Conservation (phyloP, 2,329 filamentous ascomycete genomes). For the Exophiala alcalophila region DNA sequence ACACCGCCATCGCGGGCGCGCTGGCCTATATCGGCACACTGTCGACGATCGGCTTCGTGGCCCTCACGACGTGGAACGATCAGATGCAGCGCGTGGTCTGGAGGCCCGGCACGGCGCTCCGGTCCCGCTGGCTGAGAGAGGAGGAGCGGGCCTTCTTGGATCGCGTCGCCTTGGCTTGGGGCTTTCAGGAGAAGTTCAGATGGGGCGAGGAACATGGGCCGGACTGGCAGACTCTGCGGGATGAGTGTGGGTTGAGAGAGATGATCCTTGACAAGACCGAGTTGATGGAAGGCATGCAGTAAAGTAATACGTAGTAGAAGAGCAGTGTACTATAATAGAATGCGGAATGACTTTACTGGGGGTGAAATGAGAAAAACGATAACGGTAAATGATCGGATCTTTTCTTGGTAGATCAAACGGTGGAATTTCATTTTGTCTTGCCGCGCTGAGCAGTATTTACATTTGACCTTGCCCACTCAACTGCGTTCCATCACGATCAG, state of each 20-base stretch:
- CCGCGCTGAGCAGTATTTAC: no score
- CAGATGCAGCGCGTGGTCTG: conserved; percentile 94
- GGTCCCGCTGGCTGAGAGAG: conserved; percentile 80
- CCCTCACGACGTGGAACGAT: conserved; percentile 83
- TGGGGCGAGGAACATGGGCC: conserved; percentile 86
- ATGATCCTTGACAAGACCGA: conserved; percentile 90
- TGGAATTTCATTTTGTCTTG: not conserved
- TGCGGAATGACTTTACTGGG: no score
- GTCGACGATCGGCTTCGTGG: conserved; percentile 76
- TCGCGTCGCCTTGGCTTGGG: conserved; percentile 82
- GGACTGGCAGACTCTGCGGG: conserved; percentile 82
- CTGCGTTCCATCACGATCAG: no score
- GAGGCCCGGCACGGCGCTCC: conserved; percentile 75
- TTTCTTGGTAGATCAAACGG: not conserved
- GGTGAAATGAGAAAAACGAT: no score
- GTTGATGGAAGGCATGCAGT: conserved; percentile 90
- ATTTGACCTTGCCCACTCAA: no score
- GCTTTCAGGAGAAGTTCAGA: conserved; percentile 75
- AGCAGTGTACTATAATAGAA: no score
- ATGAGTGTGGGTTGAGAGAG: conserved; percentile 76
- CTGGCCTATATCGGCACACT: conserved; percentile 80
- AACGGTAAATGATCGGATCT: no score
- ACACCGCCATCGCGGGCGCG: conserved; percentile 74
- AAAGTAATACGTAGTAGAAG: no score
- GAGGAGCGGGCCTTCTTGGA: conserved; percentile 87